Evolutionary conservation across 768 basidiomycete genomes (phyloP), one percentile per base, ranked within the genome.

Genomic region (Phylloporus sp.): DNA sequence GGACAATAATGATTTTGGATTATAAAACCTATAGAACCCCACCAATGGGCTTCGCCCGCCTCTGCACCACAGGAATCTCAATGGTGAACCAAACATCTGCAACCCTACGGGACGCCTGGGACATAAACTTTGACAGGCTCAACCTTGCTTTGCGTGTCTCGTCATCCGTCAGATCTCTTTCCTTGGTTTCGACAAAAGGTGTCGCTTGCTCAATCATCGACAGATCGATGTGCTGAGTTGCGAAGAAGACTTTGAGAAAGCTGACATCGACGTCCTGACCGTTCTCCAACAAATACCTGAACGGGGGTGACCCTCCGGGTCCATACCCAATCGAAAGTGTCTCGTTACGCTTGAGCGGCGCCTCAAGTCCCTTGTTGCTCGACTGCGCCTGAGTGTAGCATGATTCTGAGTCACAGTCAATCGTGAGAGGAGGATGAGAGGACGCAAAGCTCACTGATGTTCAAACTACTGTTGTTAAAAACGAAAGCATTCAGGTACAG

Each of bases 161-260:
- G 0, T 50, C 58, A 10, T 49, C 28, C 5, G 12, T 8, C 32
- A 7, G 12, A 2, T 22, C 22, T 5, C 23, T 48, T 4, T 15
- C 43, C 3, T 55, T 15, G 16, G 23, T 11, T 10, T 6, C 23
- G 0, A 28, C 26, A 48, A 76, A 73, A 0, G 75, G 69, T 5
- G 67, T 70, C 2, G 59, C 46, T 44, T 73, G 76, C 2, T 43
- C 31, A 4, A 79, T 63, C 45, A 60, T 62, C 5, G 62, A 57
- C 47, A 77, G 61, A 55, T 73, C 70, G 32, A 70, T 58, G 5
- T 68, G 68, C 0, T 50, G 51, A 1, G 71, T 74, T 15, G 76
- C 63, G 18, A 78, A 52, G 51, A 73, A 79, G 8, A 78, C 54
- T 50, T 75, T 76, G 45, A 79, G 67, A 48, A 72, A 74, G 7